Evolutionary conservation across 179 eudicot genomes (phyloP).

Genomic region (Actinidia chinensis): DNA sequence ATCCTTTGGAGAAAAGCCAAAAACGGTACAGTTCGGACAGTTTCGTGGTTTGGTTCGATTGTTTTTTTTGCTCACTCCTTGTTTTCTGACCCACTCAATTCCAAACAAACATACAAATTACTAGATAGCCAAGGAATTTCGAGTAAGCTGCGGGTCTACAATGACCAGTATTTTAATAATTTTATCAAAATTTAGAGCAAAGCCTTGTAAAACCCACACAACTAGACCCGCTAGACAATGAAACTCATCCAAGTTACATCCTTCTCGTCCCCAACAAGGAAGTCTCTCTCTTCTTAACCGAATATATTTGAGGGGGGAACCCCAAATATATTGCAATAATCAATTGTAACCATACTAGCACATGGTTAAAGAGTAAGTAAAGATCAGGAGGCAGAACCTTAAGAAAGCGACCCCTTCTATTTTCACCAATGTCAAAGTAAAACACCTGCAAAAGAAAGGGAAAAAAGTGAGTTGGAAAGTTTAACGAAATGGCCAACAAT

Average conservation of each 20-base stretch:
- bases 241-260: neutral
- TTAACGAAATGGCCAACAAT: neutral
- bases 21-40: no score
- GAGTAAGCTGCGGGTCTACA: neutral
- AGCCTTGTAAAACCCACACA: neutral
- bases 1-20: no score
- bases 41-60: no score
- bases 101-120: no score
- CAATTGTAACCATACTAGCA: neutral
- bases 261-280: neutral
- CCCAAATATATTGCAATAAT: neutral
- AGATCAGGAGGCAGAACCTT: conserved; percentile 45
- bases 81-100: no score
- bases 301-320: no score
- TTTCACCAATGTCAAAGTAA: conserved; percentile 94
- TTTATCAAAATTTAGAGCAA: neutral
- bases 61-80: no score
- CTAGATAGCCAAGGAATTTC: neutral
- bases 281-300: no score
- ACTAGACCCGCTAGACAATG: neutral
- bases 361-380: neutral
- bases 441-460: conserved; percentile 54
- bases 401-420: conserved; percentile 89
- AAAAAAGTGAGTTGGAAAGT: neutral
- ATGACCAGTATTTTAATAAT: neutral